Evolutionary conservation across 2,329 filamentous ascomycete genomes (phyloP).

Genomic region (Pseudogymnoascus sp.): DNA sequence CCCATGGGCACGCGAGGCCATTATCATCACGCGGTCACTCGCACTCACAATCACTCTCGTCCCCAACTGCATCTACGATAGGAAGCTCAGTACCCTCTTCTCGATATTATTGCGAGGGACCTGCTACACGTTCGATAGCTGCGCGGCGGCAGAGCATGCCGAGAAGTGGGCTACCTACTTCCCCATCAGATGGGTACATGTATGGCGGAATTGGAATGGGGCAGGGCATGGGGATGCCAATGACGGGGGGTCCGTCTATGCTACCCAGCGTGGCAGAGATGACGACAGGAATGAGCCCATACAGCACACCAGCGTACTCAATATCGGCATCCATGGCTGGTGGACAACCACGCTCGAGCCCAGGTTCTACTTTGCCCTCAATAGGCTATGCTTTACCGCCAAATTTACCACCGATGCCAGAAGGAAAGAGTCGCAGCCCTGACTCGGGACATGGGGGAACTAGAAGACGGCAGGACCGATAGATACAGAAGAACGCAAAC

Average conservation of each 20-base stretch:
- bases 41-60: slow-evolving; percentile 12
- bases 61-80: slow-evolving; percentile 18
- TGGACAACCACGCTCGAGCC: slow-evolving; percentile 29
- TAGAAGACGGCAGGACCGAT: slow-evolving; percentile 5
- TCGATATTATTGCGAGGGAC: background rate
- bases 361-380: slow-evolving; percentile 31
- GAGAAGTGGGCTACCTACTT: slow-evolving; percentile 28
- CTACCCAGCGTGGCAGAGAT: slow-evolving; percentile 55
- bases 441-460: background rate
- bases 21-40: slow-evolving; percentile 30
- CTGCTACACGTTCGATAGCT: slow-evolving; percentile 20
- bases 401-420: slow-evolving; percentile 1
- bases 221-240: slow-evolving; percentile 20
- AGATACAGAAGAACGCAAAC: background rate
- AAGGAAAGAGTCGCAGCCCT: slow-evolving; percentile 1
- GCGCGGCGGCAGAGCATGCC: slow-evolving; percentile 28
- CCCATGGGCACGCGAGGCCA: slow-evolving; percentile 32
- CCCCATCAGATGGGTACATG: background rate
- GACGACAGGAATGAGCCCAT: slow-evolving; percentile 54
- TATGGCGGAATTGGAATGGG: slow-evolving; percentile 14
- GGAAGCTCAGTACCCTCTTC: background rate
- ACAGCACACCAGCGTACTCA: slow-evolving; percentile 48
- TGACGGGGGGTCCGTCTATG: slow-evolving; percentile 26
- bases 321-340: slow-evolving; percentile 24
- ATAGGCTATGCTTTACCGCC: slow-evolving; percentile 16